Base-by-base conservation (phyloP, 805 yeast species). In the Cyberlindnera sargentensis region DNA sequence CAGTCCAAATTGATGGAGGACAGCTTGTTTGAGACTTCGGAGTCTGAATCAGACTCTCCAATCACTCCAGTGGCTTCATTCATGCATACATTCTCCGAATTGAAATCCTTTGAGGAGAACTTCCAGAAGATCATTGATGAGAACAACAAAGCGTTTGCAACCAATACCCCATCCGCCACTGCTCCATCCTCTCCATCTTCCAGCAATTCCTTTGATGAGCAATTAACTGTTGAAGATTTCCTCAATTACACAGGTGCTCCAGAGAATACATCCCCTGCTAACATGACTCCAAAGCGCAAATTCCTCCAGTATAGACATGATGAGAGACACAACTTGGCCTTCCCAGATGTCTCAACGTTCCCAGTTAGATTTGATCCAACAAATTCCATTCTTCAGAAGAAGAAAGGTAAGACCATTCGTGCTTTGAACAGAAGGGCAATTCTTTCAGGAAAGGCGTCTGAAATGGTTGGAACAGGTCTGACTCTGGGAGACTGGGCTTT, bases 401-500 rank as follows among this genome's bases (percentile, higher is more conserved):
- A 27, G 8, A 47, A 27, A 42, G 40, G 36, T 31, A 48, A 41
- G 30, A 37, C 42, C 20, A 43, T 57, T 11, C 54, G 58, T 41
- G 61, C 61, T 8, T 43, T 56, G 41, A 55, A 55, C 34, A 58
- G 58, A 56, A 53, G 62, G 46, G 61, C 62, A 5, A 54, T 58
- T 29, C 36, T 51, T 31, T 46, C 57, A 5, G 62, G 62, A 32
- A 52, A 40, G 45, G 61, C 61, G 6, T 49, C 55, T 37, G 60
- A 58, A 37, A 58, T 58, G 62, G 62, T 58, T 47, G 62, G 62
- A 36, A 55, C 58, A 35, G 62, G 60, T 39, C 45, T 58, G 39
- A 39, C 51, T 10, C 37, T 50, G 40, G 53, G 53, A 46, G 61
- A 57, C 56, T 57, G 36, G 49, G 47, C 34, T 37, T 38, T 31